A percentile compares a stretch with the other conserved stretches of the same genome.
Evolutionary conservation across 2,329 filamentous ascomycete genomes (phyloP).

Genomic region (Cladophialophora chaetospira): DNA sequence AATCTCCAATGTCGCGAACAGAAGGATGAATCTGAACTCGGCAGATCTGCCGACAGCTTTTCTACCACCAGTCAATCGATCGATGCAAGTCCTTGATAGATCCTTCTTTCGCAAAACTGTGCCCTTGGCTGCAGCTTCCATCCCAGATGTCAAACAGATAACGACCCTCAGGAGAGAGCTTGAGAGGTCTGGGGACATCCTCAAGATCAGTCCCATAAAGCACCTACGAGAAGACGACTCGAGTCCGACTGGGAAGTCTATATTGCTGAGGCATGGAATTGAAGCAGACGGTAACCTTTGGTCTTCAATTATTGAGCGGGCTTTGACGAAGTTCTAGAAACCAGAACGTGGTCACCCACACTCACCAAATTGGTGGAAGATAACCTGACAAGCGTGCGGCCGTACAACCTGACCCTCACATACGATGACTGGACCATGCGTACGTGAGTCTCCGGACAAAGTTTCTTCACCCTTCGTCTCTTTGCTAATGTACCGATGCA

Average conservation of each 20-base stretch:
- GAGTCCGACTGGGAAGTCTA: slow-evolving; percentile 36
- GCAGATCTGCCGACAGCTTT: slow-evolving; percentile 57
- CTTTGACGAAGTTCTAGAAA: slow-evolving; percentile 43
- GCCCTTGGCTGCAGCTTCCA: slow-evolving; percentile 73
- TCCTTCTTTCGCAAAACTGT: slow-evolving; percentile 78
- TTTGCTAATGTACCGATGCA: slow-evolving; percentile 37
- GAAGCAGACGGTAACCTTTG: slow-evolving; percentile 30
- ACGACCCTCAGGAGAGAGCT: slow-evolving; percentile 69
- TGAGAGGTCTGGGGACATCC: slow-evolving; percentile 64
- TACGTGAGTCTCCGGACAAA: slow-evolving; percentile 45
- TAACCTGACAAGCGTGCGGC: slow-evolving; percentile 69
- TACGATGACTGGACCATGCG: slow-evolving; percentile 87
- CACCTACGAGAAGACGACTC: slow-evolving; percentile 56
- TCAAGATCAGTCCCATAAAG: slow-evolving; percentile 65
- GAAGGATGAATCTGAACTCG: slow-evolving; percentile 31
- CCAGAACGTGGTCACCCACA: slow-evolving; percentile 73
- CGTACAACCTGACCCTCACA: slow-evolving; percentile 73
- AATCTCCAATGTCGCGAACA: not conserved
- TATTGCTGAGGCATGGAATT: slow-evolving; percentile 43
- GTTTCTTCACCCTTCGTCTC: not conserved
- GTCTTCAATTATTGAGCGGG: not conserved
- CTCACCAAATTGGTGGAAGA: slow-evolving; percentile 68
- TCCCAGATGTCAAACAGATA: slow-evolving; percentile 75
- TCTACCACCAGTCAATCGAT: slow-evolving; percentile 76
- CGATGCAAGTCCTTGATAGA: slow-evolving; percentile 78